Evolutionary conservation across 2,329 filamentous ascomycete species (phyloP), one percentile per base, ranked within the genome.

Genomic region (Chrysosporium queenslandicum): DNA sequence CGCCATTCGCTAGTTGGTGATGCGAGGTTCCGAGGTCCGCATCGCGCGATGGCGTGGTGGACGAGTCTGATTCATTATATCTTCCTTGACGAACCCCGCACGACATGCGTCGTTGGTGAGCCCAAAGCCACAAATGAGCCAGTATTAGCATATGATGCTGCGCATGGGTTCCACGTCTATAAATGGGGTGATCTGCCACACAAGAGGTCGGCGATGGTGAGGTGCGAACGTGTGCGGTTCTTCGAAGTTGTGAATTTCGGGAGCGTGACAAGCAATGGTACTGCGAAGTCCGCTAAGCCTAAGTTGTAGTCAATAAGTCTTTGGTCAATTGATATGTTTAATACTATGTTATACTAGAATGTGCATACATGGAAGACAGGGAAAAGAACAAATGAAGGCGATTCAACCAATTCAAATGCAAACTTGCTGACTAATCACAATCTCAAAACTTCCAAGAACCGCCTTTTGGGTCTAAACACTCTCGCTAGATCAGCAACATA

Each of bases 181-280:
- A 85, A 85, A 68, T 80, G 86, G 55, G 78, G 87, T 56, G 84
- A 87, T 59, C 67, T 87, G 56, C 82, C 82, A 4, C 80, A 86
- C 60, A 87, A 87, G 73, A 76, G 84, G 25, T 82, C 82, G 52
- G 82, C 81, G 1, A 77, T 86, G 55, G 77, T 85, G 63, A 73
- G 75, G 53, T 83, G 82, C 60, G 78, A 78, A 52, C 71, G 83
- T 6, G 80, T 82, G 64, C 74, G 82, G 53, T 86, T 85, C 72
- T 86, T 86, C 68, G 82, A 85, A 63, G 66, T 85, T 9, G 80
- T 78, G 11, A 60, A 61, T 16, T 59, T 64, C 36, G 57, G 59
- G n/a, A 55, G 58, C 50, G 58, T 58, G 2, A 58, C 56, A 4
- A 61, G 59, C 30, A 53, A 56, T 29, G 50, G 61, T 4, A 60